Conservation (phyloP, 805 yeast genomes). For the Ogataea corticis region DNA sequence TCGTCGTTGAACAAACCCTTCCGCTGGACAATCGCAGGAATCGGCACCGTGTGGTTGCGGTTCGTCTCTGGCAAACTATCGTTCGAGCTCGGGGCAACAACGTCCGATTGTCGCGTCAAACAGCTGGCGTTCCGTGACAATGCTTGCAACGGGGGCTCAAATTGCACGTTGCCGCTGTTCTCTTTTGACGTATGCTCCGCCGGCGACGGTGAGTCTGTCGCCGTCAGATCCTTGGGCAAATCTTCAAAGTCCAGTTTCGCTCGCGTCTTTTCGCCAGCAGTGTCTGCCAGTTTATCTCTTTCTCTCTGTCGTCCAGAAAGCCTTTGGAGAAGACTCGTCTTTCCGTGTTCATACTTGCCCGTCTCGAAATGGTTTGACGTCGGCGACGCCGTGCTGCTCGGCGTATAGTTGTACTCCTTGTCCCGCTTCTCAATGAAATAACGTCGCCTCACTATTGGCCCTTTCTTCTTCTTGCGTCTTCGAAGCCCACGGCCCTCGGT, state of each 20-base stretch:
- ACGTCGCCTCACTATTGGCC: background rate
- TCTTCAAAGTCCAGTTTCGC: background rate
- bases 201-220: background rate
- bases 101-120: constrained; percentile 10
- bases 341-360: no score
- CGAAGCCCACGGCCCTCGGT: constrained; percentile 42
- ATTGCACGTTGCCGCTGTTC: background rate
- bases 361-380: background rate
- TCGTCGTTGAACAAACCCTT: constrained; percentile 70
- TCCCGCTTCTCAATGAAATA: constrained; percentile 1
- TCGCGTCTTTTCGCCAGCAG: no score
- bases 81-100: constrained; percentile 11
- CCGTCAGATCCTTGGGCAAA: background rate
- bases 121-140: constrained; percentile 12
- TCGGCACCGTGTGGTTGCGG: constrained; percentile 11
- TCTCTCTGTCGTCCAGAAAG: background rate
- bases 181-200: background rate
- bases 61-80: constrained; percentile 11
- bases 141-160: constrained; percentile 1
- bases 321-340: background rate
- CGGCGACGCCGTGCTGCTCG: background rate
- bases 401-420: background rate
- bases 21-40: constrained; percentile 28
- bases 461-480: constrained; percentile 13
- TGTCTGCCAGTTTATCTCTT: no score